Evolutionary conservation across 345 rosid species (phyloP).

Genomic region (Euphorbia lathyris): DNA sequence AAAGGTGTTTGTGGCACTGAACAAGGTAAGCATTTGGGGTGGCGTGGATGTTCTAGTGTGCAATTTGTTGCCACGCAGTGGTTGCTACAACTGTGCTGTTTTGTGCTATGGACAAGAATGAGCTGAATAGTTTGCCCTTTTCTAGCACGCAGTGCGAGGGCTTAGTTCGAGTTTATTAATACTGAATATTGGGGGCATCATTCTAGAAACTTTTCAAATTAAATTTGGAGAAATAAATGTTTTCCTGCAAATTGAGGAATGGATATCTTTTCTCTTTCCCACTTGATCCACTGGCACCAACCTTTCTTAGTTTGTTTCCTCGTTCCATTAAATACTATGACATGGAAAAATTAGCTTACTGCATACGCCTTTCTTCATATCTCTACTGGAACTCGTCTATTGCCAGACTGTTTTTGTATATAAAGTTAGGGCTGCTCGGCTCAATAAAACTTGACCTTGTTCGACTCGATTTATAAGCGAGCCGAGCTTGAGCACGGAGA

Average conservation of each 20-base stretch:
- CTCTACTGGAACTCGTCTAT: not conserved
- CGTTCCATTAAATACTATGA: not conserved
- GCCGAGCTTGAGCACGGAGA: too few relatives aligned
- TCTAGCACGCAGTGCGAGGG: not conserved
- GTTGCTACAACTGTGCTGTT: not conserved
- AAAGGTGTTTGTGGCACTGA: conserved; percentile 95
- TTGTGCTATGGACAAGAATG: not conserved
- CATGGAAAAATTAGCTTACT: not conserved
- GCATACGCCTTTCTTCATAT: not conserved
- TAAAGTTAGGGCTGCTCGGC: too few relatives aligned
- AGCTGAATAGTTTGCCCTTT: not conserved
- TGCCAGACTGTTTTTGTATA: conserved; percentile 13
- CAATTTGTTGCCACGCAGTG: not conserved
- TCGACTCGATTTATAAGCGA: too few relatives aligned
- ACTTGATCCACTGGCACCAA: not conserved
- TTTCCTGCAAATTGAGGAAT: not conserved
- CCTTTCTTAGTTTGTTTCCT: not conserved
- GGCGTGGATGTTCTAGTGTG: too few relatives aligned
- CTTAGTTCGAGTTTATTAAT: not conserved
- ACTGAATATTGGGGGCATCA: not conserved
- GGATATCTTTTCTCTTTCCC: not conserved
- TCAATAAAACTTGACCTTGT: too few relatives aligned
- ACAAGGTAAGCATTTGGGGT: conserved; percentile 45
- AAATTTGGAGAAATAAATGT: not conserved
- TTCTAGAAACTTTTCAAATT: not conserved